These are phyloP conservation scores for Lentinus tigrinus DNA, from an alignment of 768 basidiomycete species.

Conservation along the genomic window DNA sequence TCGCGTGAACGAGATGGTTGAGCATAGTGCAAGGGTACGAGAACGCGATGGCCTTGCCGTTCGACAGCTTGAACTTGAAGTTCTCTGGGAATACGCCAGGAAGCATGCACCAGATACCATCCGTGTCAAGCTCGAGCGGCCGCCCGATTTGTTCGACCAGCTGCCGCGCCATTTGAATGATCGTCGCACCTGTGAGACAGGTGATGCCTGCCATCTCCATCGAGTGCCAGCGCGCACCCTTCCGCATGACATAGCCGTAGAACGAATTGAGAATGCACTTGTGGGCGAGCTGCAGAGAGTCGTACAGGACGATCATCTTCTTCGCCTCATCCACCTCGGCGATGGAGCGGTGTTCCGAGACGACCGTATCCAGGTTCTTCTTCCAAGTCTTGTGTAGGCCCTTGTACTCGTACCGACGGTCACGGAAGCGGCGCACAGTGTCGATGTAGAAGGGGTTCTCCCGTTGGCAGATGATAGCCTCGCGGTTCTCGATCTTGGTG, in stretches of 20 bases:
- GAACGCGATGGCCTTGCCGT: slow-evolving; percentile 83
- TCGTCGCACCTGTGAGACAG: slow-evolving; percentile 93
- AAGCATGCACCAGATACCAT: slow-evolving; percentile 99
- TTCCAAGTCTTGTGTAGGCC: slow-evolving; percentile 99
- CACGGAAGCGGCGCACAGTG: slow-evolving; percentile 94
- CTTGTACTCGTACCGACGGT: slow-evolving; percentile 98
- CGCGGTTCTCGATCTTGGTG: slow-evolving; percentile 90
- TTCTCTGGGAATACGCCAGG: slow-evolving; percentile 97
- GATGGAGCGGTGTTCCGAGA: slow-evolving; percentile 67
- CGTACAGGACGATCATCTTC: slow-evolving; percentile 98
- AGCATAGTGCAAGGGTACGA: slow-evolving; percentile 99
- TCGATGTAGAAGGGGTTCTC: slow-evolving; percentile 99
- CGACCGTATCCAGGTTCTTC: slow-evolving; percentile 85
- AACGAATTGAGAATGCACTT: slow-evolving; percentile 99
- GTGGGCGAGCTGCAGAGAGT: slow-evolving; percentile 97
- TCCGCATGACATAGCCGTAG: slow-evolving; percentile 99
- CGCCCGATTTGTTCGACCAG: slow-evolving; percentile 97
- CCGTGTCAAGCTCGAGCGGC: slow-evolving; percentile 95
- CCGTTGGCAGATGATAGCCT: slow-evolving; percentile 93
- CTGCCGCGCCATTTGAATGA: slow-evolving; percentile 98
- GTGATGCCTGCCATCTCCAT: slow-evolving; percentile 99
- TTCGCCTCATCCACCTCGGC: slow-evolving; percentile 94
- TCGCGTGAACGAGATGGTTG: slow-evolving; percentile 93
- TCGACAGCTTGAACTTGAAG: slow-evolving; percentile 89
- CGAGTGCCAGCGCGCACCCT: slow-evolving; percentile 98